phyloP scores from a whole-genome alignment of 306 rosid genomes.

The Betula pendula region DNA sequence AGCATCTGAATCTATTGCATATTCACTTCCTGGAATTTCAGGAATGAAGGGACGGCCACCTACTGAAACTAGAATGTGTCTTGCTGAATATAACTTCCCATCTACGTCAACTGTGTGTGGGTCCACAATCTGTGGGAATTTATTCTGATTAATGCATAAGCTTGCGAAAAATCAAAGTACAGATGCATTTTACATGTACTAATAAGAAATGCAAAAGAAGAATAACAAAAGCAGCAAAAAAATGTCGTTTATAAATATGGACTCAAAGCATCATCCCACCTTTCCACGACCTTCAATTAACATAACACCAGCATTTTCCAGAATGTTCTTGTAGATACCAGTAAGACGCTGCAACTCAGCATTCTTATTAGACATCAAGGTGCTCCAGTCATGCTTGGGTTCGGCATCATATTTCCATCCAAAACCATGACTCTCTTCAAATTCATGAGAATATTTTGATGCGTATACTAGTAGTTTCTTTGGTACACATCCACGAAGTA shows the following conservation, averaged over 20 bases:
- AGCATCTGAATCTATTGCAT: conserved; percentile 92
- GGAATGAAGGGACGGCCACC: conserved; percentile 97
- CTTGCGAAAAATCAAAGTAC: conserved; percentile 8
- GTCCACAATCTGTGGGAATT: conserved; percentile 60
- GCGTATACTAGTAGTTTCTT: conserved; percentile 83
- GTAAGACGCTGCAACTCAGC: conserved; percentile 95
- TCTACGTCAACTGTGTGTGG: conserved; percentile 87
- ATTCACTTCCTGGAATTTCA: conserved; percentile 82
- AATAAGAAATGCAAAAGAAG: background rate
- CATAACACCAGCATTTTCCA: conserved; percentile 64
- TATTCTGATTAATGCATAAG: conserved; percentile 25
- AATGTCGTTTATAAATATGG: conserved; percentile 1
- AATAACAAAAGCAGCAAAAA: background rate
- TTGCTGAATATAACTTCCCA: conserved; percentile 85
- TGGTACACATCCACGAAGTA: conserved; percentile 97
- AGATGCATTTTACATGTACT: background rate
- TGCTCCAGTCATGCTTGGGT: conserved; percentile 94
- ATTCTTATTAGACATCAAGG: conserved; percentile 86
- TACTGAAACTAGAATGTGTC: conserved; percentile 75
- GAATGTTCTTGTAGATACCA: conserved; percentile 76
- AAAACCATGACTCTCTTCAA: conserved; percentile 90
- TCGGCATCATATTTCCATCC: conserved; percentile 91
- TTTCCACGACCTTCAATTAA: conserved; percentile 94
- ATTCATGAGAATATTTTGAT: conserved; percentile 82
- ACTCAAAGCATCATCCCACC: conserved; percentile 44